Percentiles rank a stretch among this genome's conserved stretches.
phyloP scores from a whole-genome alignment of 2,329 filamentous ascomycete genomes.

The Passalora sequoiae region DNA sequence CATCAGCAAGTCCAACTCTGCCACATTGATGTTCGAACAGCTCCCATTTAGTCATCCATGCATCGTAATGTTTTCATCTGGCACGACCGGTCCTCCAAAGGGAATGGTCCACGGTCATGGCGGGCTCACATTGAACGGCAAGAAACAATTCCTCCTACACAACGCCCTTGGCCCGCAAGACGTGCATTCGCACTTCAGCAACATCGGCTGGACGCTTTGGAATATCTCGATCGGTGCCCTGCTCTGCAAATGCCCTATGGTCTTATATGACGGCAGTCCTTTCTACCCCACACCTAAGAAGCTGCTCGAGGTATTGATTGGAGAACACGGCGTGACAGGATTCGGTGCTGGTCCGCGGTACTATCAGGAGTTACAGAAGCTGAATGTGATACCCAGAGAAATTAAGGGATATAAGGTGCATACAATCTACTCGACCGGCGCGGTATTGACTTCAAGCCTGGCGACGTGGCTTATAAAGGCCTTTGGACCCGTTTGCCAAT shows the following conservation, averaged over 20 bases:
- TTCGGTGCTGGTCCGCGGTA: slow-evolving; percentile 71
- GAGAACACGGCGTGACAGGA: slow-evolving; percentile 62
- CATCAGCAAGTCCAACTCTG: background rate
- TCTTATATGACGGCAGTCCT: slow-evolving; percentile 76
- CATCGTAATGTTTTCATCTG: slow-evolving; percentile 33
- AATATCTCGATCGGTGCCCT: slow-evolving; percentile 56
- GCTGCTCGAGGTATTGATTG: slow-evolving; percentile 56
- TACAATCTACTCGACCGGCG: slow-evolving; percentile 15
- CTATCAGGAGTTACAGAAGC: slow-evolving; percentile 61
- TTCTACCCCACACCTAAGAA: slow-evolving; percentile 61
- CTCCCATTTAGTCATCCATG: slow-evolving; percentile 5
- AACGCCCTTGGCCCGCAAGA: slow-evolving; percentile 38
- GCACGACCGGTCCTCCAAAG: slow-evolving; percentile 75
- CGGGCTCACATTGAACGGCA: slow-evolving; percentile 52
- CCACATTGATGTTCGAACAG: slow-evolving; percentile 7
- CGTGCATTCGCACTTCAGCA: slow-evolving; percentile 53
- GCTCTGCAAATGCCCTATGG: slow-evolving; percentile 52
- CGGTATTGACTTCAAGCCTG: slow-evolving; percentile 8
- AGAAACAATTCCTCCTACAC: slow-evolving; percentile 57
- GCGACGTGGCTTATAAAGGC: slow-evolving; percentile 9
- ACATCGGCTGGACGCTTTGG: slow-evolving; percentile 83
- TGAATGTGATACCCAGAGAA: slow-evolving; percentile 33
- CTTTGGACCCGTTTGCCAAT: slow-evolving; percentile 12
- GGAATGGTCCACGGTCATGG: slow-evolving; percentile 70
- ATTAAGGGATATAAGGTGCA: slow-evolving; percentile 9